Conservation (phyloP, 2,329 filamentous ascomycete species). For the Dryadomyces quercivorus region DNA sequence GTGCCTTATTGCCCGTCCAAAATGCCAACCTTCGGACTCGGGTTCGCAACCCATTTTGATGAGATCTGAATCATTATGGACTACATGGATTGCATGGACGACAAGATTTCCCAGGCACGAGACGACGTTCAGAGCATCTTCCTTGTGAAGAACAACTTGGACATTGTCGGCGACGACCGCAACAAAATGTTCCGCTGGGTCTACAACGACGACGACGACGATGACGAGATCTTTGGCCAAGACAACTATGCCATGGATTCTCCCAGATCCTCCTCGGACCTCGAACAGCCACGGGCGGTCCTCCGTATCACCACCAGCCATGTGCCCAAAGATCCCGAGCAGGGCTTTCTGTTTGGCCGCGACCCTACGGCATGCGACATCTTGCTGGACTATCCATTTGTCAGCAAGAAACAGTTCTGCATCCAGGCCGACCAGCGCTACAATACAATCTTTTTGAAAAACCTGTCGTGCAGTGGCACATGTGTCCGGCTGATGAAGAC, state of each 20-base stretch:
- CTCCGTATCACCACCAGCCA: background rate
- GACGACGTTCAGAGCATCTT: background rate
- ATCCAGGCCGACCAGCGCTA: background rate
- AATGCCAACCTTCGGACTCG: no score
- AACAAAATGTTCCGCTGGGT: background rate
- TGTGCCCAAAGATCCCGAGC: background rate
- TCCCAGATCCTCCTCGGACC: no score
- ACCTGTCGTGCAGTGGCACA: background rate
- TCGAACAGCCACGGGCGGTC: background rate
- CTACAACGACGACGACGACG: background rate
- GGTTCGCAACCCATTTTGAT: no score
- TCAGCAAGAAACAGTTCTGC: conserved; percentile 2
- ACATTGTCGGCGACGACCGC: background rate
- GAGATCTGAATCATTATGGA: no score
- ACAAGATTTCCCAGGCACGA: background rate
- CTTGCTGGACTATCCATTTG: background rate
- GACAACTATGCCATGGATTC: no score
- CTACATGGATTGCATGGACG: no score
- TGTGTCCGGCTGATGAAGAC: background rate
- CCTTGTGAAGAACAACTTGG: background rate
- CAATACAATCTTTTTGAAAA: background rate
- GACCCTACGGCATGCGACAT: conserved; percentile 2
- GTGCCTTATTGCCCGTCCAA: no score
- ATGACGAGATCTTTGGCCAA: no score
- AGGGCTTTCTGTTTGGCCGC: conserved; percentile 5